Base-by-base conservation (phyloP, 352 stramenopile species). In the Pythium myriotylum region DNA sequence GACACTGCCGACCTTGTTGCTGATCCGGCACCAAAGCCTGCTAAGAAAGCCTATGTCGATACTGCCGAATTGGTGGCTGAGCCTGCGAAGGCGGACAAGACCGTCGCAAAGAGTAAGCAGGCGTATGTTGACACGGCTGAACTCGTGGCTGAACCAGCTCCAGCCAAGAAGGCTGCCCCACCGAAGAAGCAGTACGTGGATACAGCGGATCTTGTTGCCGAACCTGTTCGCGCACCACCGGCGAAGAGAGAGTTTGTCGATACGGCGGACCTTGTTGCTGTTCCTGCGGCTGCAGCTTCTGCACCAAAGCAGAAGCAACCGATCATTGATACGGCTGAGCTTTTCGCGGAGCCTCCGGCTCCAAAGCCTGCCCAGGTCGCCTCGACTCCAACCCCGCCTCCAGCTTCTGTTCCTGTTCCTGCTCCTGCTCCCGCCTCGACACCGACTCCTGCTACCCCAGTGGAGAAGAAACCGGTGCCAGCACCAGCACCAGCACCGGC, bases 1-100 rank as follows among this genome's bases (percentile, higher is more conserved):
- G 60, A 68, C 41, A 68, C 60, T 23, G 60, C 60, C 0, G 60
- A 68, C 33, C 53, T 68, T 2, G 45, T 61, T 22, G 52, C 60
- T 4, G 52, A 53, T 6, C 51, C 59, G 10, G 19, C 20, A 13
- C 48, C 40, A 16, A 17, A 33, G 13, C 29, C 17, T 10, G 24
- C 26, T 1, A 66, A 56, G 59, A 63, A 55, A 23, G 8, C 19
- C 9, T 63, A 55, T 23, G 56, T 54, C 10, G 56, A 63, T 35
- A 63, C 56, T 2, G 56, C 54, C 0, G 54, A 61, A 7, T 43
- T 61, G 3, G 54, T 61, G 12, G 42, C 54, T 3, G 37, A 49
- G 13, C 53, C 53, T 35, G 40, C 39, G 4, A 19, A n/a, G 12
- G 16, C 52, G 27, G 42, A 16, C 4, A 13, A 16, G 8, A n/a